A percentile compares a stretch with the other conserved stretches of the same genome.
phyloP scores from a whole-genome alignment of 192 early-diverging fungal genomes.

The Helicostylum pulchrum region DNA sequence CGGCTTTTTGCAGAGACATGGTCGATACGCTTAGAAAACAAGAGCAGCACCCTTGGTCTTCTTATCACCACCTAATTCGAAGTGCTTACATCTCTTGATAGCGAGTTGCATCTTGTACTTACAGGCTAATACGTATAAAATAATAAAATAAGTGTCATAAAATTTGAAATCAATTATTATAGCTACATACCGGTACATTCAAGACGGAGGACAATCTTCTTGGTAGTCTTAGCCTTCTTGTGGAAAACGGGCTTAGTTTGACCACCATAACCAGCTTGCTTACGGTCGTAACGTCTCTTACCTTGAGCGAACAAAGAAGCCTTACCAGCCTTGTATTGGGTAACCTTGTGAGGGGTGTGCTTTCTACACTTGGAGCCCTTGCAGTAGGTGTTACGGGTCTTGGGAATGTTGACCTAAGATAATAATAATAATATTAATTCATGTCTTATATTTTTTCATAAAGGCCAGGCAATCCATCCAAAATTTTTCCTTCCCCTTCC shows the following conservation, averaged over 20 bases:
- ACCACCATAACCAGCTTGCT: conserved; percentile 99
- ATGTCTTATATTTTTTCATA: too few species aligned
- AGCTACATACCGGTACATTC: conserved; percentile 72
- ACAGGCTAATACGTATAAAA: conserved; percentile 47
- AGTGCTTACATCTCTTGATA: conserved; percentile 99
- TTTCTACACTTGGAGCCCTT: conserved; percentile 95
- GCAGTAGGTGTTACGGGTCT: conserved; percentile 99
- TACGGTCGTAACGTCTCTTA: conserved; percentile 63
- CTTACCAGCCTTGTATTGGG: conserved; percentile 99
- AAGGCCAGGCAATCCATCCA: not conserved
- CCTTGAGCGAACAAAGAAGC: conserved; percentile 99
- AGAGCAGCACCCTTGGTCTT: conserved; percentile 89
- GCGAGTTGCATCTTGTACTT: conserved; percentile 99
- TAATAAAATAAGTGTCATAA: not conserved
- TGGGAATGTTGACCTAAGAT: conserved; percentile 95
- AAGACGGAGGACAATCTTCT: conserved; percentile 98
- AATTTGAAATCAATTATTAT: conserved; percentile 22
- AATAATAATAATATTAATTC: not conserved
- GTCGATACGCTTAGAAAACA: conserved; percentile 62
- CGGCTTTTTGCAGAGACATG: not conserved
- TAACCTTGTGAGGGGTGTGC: conserved; percentile 99
- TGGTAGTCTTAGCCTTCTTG: conserved; percentile 99
- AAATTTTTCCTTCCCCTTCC: not conserved
- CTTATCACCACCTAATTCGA: conserved; percentile 99
- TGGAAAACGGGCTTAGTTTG: conserved; percentile 99